A percentile compares a stretch with the other conserved stretches of the same genome.
Evolutionary conservation across 1,284 basidiomycete genomes (phyloP).

Genomic region (Phylloporus sp.): DNA sequence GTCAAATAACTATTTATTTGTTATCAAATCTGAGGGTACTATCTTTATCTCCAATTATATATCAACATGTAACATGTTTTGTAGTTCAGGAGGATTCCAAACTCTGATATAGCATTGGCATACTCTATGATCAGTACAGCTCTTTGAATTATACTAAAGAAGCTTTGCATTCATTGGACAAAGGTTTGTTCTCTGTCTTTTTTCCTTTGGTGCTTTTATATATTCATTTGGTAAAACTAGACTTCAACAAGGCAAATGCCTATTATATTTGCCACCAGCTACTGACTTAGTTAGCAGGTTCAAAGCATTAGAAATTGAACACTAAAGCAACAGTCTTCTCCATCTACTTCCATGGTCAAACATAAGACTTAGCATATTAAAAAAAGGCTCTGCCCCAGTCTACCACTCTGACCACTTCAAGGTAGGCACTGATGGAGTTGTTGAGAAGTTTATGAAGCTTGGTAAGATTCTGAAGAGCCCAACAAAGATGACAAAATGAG

Average conservation of each 20-base stretch:
- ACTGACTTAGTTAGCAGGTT: not conserved
- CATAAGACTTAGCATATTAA: not conserved
- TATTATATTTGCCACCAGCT: too few species aligned
- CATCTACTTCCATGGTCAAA: not conserved
- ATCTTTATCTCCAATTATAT: constrained; percentile 3
- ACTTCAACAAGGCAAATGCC: constrained; percentile 99
- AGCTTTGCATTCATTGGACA: constrained; percentile 98
- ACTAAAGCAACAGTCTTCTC: not conserved
- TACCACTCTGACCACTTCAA: not conserved
- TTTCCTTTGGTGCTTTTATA: constrained; percentile 23
- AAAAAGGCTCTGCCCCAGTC: not conserved
- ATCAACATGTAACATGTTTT: constrained; percentile 26
- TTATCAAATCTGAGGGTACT: constrained; percentile 91
- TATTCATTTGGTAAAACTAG: constrained; percentile 55
- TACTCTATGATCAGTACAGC: constrained; percentile 97
- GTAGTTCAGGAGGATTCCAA: constrained; percentile 86
- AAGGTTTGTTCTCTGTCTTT: constrained; percentile 56
- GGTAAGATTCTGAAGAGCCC: not conserved
- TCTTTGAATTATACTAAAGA: constrained; percentile 99
- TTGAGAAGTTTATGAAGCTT: not conserved
- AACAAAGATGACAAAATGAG: not conserved
- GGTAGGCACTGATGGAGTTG: not conserved
- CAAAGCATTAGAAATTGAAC: not conserved
- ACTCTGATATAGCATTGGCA: constrained; percentile 99
- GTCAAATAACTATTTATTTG: too few species aligned